phyloP scores from a whole-genome alignment of 306 rosid species.

The Datisca glomerata region DNA sequence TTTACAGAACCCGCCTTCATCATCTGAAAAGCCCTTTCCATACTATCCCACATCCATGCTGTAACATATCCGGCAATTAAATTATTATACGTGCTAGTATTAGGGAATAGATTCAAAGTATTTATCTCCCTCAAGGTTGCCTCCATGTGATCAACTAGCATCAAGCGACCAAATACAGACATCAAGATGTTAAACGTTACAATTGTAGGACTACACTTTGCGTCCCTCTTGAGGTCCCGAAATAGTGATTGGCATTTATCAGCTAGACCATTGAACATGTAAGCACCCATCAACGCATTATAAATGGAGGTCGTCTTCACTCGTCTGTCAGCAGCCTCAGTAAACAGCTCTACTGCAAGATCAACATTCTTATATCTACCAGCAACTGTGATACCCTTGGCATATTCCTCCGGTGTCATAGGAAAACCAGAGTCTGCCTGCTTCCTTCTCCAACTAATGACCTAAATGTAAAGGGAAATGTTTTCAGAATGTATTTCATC shows the following conservation, averaged over 20 bases:
- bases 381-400: conserved; percentile 49
- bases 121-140: conserved; percentile 34
- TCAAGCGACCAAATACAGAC: conserved; percentile 47
- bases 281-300: conserved; percentile 70
- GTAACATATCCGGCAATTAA: conserved; percentile 57
- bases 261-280: conserved; percentile 47
- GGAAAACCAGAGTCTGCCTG: conserved; percentile 14
- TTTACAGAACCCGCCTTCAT: conserved; percentile 32
- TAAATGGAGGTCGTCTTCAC: conserved; percentile 40
- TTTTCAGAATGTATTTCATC: too few species aligned
- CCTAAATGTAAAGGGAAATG: conserved; percentile 24
- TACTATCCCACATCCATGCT: conserved; percentile 76
- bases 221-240: conserved; percentile 44
- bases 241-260: conserved; percentile 44
- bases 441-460: conserved; percentile 54
- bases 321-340: conserved; percentile 40
- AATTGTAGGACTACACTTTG: conserved; percentile 30
- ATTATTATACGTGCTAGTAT: conserved; percentile 44
- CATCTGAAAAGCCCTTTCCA: conserved; percentile 47
- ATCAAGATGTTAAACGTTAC: conserved; percentile 36
- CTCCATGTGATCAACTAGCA: conserved; percentile 69
- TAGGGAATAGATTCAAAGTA: conserved; percentile 25
- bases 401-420: conserved; percentile 35
- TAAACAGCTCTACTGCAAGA: conserved; percentile 43
- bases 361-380: conserved; percentile 43